These are phyloP conservation scores for Naganishia vishniacii DNA, from an alignment of 768 basidiomycete species.

Conservation along the genomic window DNA sequence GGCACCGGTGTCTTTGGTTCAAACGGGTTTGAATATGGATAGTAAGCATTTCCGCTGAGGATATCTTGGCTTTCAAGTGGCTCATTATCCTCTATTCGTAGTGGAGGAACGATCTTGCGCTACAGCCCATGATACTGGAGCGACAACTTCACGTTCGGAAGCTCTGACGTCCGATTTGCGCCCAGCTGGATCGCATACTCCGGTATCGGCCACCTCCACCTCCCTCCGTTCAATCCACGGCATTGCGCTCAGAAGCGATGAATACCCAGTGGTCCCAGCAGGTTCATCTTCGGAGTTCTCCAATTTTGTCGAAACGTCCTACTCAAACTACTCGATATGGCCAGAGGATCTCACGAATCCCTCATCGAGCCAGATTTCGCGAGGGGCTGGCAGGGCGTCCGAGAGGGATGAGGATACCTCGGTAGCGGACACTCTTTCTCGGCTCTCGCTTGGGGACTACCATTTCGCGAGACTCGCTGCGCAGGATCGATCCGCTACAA, in stretches of 20 bases:
- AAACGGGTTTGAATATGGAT: no score
- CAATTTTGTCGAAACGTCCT: background rate
- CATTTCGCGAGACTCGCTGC: background rate
- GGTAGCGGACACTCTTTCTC: background rate
- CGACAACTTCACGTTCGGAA: no score
- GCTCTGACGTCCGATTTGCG: no score
- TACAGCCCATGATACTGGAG: no score
- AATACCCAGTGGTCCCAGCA: no score
- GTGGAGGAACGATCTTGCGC: no score
- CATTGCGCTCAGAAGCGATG: no score
- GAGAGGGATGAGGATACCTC: background rate
- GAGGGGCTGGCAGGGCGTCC: background rate
- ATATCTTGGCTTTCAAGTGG: no score
- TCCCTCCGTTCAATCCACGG: background rate
- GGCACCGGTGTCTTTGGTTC: no score
- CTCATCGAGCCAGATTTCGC: background rate
- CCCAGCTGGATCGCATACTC: no score
- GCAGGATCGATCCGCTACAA: background rate
- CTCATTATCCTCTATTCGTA: no score
- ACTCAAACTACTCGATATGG: slow-evolving; percentile 15
- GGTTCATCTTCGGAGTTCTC: background rate
- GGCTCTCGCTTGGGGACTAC: background rate
- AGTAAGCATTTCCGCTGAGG: no score
- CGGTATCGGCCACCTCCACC: background rate
- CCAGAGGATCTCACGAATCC: background rate